A percentile compares a stretch with the other conserved stretches of the same genome.
phyloP scores from a whole-genome alignment of 2,329 filamentous ascomycete species.

The Laburnicola sp. region DNA sequence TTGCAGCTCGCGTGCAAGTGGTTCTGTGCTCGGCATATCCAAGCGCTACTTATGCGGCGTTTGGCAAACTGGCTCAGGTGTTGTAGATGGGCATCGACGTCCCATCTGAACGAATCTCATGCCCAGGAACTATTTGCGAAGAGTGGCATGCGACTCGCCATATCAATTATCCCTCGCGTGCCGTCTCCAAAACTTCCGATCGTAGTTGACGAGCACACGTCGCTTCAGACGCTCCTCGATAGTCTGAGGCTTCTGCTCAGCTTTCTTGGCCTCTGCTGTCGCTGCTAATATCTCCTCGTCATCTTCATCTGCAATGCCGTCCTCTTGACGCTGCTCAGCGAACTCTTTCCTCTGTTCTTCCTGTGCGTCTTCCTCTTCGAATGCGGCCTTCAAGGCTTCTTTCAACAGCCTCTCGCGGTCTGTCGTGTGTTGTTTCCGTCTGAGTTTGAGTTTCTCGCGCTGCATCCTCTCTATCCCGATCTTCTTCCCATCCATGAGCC shows the following conservation, averaged over 20 bases:
- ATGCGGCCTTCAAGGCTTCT: slow-evolving; percentile 58
- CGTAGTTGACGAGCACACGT: slow-evolving; percentile 60
- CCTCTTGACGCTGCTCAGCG: slow-evolving; percentile 15
- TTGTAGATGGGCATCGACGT: too few relatives aligned
- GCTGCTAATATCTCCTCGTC: slow-evolving; percentile 28
- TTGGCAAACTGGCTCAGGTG: too few relatives aligned
- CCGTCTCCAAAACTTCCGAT: slow-evolving; percentile 61
- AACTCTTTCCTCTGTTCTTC: slow-evolving; percentile 27
- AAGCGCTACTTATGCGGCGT: neutral
- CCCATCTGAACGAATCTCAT: too few relatives aligned
- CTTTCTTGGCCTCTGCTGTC: slow-evolving; percentile 29
- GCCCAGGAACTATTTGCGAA: slow-evolving; percentile 15
- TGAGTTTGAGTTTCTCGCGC: slow-evolving; percentile 42
- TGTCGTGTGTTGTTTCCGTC: slow-evolving; percentile 21
- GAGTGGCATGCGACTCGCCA: slow-evolving; percentile 10
- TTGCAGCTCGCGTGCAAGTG: too few relatives aligned
- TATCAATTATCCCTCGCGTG: slow-evolving; percentile 33
- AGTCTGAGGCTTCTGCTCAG: slow-evolving; percentile 19
- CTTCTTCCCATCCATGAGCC: slow-evolving; percentile 56
- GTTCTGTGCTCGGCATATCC: neutral
- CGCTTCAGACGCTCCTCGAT: slow-evolving; percentile 25
- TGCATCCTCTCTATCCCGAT: slow-evolving; percentile 50
- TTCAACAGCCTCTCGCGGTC: slow-evolving; percentile 58
- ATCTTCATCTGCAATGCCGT: slow-evolving; percentile 24
- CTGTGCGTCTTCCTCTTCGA: slow-evolving; percentile 46